Evolutionary conservation across 2,329 filamentous ascomycete species (phyloP), one percentile per base, ranked within the genome.

Genomic region (Penicillium olsonii): DNA sequence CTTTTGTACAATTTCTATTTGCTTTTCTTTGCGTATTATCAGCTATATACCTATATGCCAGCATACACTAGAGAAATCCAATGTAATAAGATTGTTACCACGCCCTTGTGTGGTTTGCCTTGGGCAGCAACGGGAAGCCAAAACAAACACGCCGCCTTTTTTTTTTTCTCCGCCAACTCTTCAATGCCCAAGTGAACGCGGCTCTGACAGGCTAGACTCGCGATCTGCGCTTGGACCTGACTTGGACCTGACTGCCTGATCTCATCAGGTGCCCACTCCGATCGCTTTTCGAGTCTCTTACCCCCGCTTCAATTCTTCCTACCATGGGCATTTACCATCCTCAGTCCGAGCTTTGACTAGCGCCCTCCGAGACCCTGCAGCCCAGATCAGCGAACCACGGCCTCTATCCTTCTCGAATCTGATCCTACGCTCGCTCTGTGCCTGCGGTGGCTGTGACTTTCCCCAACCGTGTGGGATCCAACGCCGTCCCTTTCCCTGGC

Each of bases 181-280:
- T 44, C 34, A 19, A 37, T 40, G 27, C 34, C 20, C 24, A 39
- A 29, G 43, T 43, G 38, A 45, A 39, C 43, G 52, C 44, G 45
- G 33, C 33, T 43, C 39, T 56, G 22, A 47, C 50, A 31, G 27
- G n/a, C 7, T 20, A 43, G 45, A 41, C 42, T 48, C 44, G 40
- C 37, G 51, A 56, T 51, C 40, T 44, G 50, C 59, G 58, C 59
- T 61, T 59, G 56, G 59, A 56, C 59, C 59, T 45, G 50, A 53
- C 59, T 61, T 59, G 56, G 59, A 56, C 59, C 59, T 45, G 48
- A 53, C 52, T 55, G 54, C 59, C 59, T 58, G 47, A 62, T 53
- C 49, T 50, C 44, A 58, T 62, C 59, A 62, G 59, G 50, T 62
- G 59, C 56, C 56, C 59, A 59, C 54, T 54, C 33, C 52, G 49